phyloP scores from a whole-genome alignment of 352 stramenopile species.

The Globisporangium mamillatum region DNA sequence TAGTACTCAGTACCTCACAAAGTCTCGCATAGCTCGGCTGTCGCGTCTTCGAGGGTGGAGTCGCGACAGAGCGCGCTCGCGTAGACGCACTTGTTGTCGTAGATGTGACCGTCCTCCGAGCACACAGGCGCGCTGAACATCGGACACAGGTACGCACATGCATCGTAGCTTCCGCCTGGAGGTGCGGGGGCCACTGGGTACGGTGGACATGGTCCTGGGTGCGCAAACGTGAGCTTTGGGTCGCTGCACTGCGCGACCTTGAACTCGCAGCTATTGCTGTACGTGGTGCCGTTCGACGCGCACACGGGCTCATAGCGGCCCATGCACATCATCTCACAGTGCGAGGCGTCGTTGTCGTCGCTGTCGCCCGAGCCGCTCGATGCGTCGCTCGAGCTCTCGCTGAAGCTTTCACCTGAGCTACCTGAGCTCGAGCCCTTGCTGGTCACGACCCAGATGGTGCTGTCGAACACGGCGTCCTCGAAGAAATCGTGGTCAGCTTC shows the following conservation, averaged over 20 bases:
- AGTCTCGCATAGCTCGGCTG: slow-evolving; percentile 4
- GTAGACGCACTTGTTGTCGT: slow-evolving; percentile 21
- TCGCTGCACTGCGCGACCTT: slow-evolving; percentile 16
- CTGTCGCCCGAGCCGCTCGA: neutral
- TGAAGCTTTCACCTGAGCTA: neutral
- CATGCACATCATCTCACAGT: slow-evolving; percentile 11
- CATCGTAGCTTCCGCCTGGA: slow-evolving; percentile 4
- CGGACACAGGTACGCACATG: slow-evolving; percentile 16
- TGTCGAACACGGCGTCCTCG: neutral
- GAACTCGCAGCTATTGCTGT: slow-evolving; percentile 16
- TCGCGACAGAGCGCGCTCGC: slow-evolving; percentile 15
- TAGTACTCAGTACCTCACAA: neutral
- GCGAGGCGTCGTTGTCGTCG: neutral
- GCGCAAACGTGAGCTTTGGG: neutral
- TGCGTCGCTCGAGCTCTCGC: neutral
- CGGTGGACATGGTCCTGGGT: neutral
- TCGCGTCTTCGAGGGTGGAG: slow-evolving; percentile 5
- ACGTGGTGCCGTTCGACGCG: slow-evolving; percentile 20
- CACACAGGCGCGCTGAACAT: slow-evolving; percentile 24
- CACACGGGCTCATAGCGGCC: slow-evolving; percentile 19
- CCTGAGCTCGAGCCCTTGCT: neutral
- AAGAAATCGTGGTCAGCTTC: neutral
- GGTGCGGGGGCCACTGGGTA: neutral
- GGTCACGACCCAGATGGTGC: neutral
- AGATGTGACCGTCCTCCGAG: slow-evolving; percentile 20